A percentile compares a stretch with the other conserved stretches of the same genome.
Evolutionary conservation across 352 stramenopile genomes (phyloP).

Genomic region (Phytophthora pluvialis): DNA sequence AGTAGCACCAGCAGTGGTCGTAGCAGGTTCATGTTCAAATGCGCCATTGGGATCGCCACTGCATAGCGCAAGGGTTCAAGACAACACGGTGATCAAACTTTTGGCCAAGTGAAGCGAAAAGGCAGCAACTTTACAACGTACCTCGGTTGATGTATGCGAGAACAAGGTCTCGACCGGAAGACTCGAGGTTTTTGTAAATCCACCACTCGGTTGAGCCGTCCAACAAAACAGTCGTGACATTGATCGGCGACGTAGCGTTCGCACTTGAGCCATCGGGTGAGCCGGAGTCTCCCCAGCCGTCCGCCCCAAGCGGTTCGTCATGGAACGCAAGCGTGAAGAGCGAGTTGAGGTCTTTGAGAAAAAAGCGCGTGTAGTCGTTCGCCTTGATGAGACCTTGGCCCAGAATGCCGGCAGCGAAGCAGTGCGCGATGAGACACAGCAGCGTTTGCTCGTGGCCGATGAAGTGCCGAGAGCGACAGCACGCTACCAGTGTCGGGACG

Average conservation of each 20-base stretch:
- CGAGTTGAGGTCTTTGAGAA: conserved; percentile 60
- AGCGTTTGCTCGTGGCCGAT: conserved; percentile 62
- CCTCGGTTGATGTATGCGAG: conserved; percentile 57
- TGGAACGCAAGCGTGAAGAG: conserved; percentile 50
- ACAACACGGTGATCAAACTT: too few relatives aligned
- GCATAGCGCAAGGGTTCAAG: neutral
- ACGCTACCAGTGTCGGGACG: conserved; percentile 60
- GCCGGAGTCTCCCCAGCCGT: neutral
- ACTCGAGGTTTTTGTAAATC: conserved; percentile 67
- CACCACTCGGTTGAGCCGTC: conserved; percentile 52
- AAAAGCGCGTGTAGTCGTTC: conserved; percentile 49
- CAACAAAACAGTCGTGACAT: conserved; percentile 36
- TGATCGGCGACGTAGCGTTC: neutral
- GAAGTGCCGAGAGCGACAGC: conserved; percentile 60
- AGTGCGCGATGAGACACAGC: conserved; percentile 72
- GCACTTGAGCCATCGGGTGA: neutral
- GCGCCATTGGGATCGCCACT: conserved; percentile 70
- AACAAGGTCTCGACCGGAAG: conserved; percentile 49
- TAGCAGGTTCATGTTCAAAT: conserved; percentile 74
- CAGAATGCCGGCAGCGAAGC: conserved; percentile 64
- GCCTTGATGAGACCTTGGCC: conserved; percentile 50
- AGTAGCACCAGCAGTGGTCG: conserved; percentile 70
- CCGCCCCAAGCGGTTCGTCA: conserved; percentile 3
- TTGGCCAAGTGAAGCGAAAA: neutral
- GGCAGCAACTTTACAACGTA: conserved; percentile 13